Conservation (phyloP, 441 rosid genomes). For the Jatropha podagrica region DNA sequence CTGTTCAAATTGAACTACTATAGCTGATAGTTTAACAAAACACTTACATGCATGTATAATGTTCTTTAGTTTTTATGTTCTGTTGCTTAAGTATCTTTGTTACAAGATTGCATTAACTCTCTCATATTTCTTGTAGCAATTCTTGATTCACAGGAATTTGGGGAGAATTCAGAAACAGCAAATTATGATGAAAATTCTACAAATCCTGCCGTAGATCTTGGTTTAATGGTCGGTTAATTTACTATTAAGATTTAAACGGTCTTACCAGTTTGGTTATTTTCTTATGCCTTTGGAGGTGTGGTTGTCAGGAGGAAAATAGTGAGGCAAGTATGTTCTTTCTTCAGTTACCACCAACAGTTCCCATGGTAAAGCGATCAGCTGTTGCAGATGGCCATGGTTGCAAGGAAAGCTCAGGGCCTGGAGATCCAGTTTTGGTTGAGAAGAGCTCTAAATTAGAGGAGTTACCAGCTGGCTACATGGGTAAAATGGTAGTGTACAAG, state of each 20-base stretch:
- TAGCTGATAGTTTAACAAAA: background rate
- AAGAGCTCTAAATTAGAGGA: constrained; percentile 41
- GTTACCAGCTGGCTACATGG: constrained; percentile 73
- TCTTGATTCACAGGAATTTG: constrained; percentile 67
- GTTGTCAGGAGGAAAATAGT: constrained; percentile 54
- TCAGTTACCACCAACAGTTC: constrained; percentile 61
- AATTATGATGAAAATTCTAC: constrained; percentile 51
- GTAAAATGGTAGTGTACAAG: constrained; percentile 72
- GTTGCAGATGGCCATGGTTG: constrained; percentile 27
- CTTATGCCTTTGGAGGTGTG: constrained; percentile 18
- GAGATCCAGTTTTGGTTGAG: constrained; percentile 15
- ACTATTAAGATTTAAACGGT: constrained; percentile 9
- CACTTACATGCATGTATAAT: background rate
- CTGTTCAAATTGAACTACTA: background rate
- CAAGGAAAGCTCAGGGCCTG: constrained; percentile 31
- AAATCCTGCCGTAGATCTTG: constrained; percentile 61
- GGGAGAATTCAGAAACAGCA: constrained; percentile 42
- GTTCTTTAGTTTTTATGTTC: background rate
- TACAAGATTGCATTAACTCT: background rate
- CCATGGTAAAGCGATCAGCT: constrained; percentile 43
- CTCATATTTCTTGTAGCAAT: constrained; percentile 43
- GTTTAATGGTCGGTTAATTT: constrained; percentile 50
- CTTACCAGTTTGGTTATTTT: constrained; percentile 15
- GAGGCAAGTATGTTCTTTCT: constrained; percentile 60
- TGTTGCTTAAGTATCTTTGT: background rate